Evolutionary conservation across 768 basidiomycete species (phyloP).

Genomic region (Termitomyces heimii): DNA sequence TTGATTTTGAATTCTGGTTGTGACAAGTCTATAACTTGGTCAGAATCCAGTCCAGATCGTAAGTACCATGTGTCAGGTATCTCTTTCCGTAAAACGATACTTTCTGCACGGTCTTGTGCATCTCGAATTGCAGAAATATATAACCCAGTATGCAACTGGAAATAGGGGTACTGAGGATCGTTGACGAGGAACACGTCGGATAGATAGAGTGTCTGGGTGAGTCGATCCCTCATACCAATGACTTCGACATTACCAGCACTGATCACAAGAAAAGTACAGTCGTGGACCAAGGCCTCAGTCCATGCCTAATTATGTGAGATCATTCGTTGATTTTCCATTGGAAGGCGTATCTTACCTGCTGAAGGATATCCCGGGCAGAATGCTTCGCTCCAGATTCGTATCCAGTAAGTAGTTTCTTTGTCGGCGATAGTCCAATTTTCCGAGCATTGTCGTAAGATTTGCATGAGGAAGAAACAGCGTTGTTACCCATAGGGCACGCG

Average conservation of each 20-base stretch:
- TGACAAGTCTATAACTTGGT: not conserved
- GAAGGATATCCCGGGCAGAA: too few species aligned
- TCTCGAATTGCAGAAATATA: not conserved
- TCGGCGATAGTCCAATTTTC: not conserved
- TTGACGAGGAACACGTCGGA: not conserved
- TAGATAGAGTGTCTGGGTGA: constrained; percentile 1
- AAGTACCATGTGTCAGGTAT: not conserved
- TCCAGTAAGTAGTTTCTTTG: not conserved
- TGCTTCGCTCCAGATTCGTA: not conserved
- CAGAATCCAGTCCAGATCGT: not conserved
- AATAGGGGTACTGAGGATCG: not conserved
- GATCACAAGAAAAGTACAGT: too few species aligned
- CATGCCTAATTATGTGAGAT: not conserved
- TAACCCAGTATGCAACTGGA: not conserved
- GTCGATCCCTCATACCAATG: too few species aligned
- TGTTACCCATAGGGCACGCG: too few species aligned
- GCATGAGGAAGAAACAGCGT: not conserved
- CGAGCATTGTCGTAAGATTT: not conserved
- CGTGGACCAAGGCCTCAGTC: not conserved
- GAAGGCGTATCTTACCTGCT: not conserved
- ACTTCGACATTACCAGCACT: too few species aligned
- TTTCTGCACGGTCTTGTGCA: not conserved
- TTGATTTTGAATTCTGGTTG: not conserved
- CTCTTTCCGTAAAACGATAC: not conserved
- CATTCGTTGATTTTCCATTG: not conserved